A percentile compares a stretch with the other conserved stretches of the same genome.
phyloP scores from a whole-genome alignment of 176 grass and related monocot species.

The Dendrocalamus sinicus region DNA sequence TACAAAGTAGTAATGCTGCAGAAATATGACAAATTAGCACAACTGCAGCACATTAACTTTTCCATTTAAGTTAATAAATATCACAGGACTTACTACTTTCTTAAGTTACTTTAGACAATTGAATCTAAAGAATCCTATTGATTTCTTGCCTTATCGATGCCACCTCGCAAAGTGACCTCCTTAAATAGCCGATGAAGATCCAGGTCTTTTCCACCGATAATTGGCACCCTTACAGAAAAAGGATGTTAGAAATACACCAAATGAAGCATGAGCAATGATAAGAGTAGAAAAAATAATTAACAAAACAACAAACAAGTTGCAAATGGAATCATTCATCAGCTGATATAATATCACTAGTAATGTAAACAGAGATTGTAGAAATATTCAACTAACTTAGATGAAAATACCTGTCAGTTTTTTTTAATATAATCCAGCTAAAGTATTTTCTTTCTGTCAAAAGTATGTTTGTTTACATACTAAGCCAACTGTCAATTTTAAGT shows the following conservation, averaged over 20 bases:
- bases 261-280: slow-evolving; percentile 16
- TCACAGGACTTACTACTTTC: slow-evolving; percentile 34
- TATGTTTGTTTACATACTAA: neutral
- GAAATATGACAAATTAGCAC: neutral
- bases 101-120: slow-evolving; percentile 20
- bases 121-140: slow-evolving; percentile 30
- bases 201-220: slow-evolving; percentile 92
- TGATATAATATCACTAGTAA: slow-evolving; percentile 5
- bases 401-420: slow-evolving; percentile 11
- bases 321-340: neutral
- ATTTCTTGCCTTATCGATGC: slow-evolving; percentile 82
- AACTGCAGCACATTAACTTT: neutral
- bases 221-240: slow-evolving; percentile 67
- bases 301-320: slow-evolving; percentile 26
- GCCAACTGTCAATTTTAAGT: slow-evolving; percentile 1
- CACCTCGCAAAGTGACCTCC: slow-evolving; percentile 89
- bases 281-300: slow-evolving; percentile 9
- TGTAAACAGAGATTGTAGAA: neutral
- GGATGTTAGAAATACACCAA: slow-evolving; percentile 30
- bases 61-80: slow-evolving; percentile 29
- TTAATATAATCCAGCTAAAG: neutral
- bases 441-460: slow-evolving; percentile 6
- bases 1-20: slow-evolving; percentile 8
- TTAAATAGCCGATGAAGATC: slow-evolving; percentile 93
- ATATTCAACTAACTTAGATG: neutral